Evolutionary conservation across 2,329 filamentous ascomycete species (phyloP), one percentile per base, ranked within the genome.

Genomic region (Didymella segeticola): DNA sequence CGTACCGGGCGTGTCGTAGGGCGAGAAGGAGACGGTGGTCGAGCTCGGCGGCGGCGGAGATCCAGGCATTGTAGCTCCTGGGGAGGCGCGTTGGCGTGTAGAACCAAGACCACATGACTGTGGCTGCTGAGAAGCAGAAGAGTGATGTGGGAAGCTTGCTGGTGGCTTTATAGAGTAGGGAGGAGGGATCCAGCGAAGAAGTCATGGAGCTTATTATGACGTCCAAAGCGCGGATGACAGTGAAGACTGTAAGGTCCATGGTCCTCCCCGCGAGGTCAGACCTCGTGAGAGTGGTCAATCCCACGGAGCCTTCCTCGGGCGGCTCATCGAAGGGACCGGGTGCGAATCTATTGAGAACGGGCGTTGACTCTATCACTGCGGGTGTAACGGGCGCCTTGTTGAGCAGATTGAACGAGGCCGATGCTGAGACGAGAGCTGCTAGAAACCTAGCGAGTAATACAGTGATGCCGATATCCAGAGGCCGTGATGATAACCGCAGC

Each of bases 31-130:
- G 83, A 6, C 91, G 88, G 12, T 76, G 66, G 70, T 96, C 91
- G 17, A 95, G 86, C 37, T 87, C 82, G 3, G 91, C 91, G 3
- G 88, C 89, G 19, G 87, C 86, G 33, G 83, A 85, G 63, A 96
- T 95, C 91, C 91, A 96, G 69, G 86, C 88, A 65, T 86, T 88
- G 77, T 96, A 96, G 33, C 87, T 82, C 23, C 78, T 81, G 2
- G 91, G 91, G 1, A 96, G 81, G 17, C 84, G 82, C 29, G 84
- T 80, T 0, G 91, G 90, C 9, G 80, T 73, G 76, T 93, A 96
- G 71, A 96, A 88, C 89, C 90, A 96, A 15, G 90, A 84, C 88
- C 90, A 93, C 91, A 96, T 96, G 62, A 96, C 87, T 30, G 90
- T 77, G 19, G 87, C 88, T 31, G 84, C 86, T 17, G 89, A 92